Evolutionary conservation across 208 protist species (phyloP), one percentile per base, ranked within the genome.

Genomic region (Acanthamoeba quina): DNA sequence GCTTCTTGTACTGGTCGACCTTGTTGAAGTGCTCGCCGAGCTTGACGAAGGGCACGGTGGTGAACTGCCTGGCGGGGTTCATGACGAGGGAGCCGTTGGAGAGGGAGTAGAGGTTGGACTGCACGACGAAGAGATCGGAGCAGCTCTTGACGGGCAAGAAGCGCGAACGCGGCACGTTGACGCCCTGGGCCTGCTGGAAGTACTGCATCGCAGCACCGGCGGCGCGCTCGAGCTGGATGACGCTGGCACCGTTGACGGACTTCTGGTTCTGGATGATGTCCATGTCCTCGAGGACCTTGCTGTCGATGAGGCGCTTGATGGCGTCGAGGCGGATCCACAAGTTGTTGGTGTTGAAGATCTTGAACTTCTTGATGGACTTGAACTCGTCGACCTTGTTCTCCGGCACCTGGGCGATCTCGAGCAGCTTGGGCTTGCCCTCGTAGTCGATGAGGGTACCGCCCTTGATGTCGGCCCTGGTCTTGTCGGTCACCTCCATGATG

Each of bases 321-420:
- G 49, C 49, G 49, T 54, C 49, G 49, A 54, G 49, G 13, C 49
- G 49, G 13, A 54, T 17, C 49, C 99, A 99, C 56, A 99, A 94
- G 97, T 99, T 99, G 97, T 99, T 99, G 26, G 99, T 99, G 96
- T 99, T 99, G 96, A 99, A 99, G 96, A 99, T 98, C 66, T 97
- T 97, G 97, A 99, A 99, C 94, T 99, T 99, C 72, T 96, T 95
- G 85, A 99, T 98, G 92, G 98, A 97, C 94, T 99, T 98, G 97
- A 99, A 99, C 56, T 98, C 98, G 31, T 97, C 95, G 21, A 97
- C 91, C n/a, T 98, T 83, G 29, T 95, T 60, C 26, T 90, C 80
- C 56, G 97, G 97, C 34, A 98, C 98, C 95, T 99, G 98, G 11
- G 98, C 98, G 74, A 98, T 95, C 72, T 99, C 98, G 0, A 99